A percentile compares a stretch with the other conserved stretches of the same genome.
Evolutionary conservation across 495 filamentous ascomycete genomes (phyloP).

Genomic region (Podospora tetraspora): DNA sequence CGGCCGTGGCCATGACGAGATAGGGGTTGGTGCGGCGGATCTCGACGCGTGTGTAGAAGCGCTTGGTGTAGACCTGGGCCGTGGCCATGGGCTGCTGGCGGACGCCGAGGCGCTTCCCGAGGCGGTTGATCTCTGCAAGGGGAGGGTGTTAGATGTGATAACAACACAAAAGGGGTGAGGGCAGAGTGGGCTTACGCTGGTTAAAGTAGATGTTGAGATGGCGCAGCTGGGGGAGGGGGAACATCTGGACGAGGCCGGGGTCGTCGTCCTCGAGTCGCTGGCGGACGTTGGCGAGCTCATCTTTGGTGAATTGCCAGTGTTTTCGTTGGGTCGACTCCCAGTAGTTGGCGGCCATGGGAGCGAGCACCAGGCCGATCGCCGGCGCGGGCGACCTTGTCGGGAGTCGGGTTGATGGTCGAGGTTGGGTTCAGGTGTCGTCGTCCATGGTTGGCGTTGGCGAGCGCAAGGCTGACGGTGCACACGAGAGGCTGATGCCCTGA

Average conservation of each 20-base stretch:
- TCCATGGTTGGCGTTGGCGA: neutral
- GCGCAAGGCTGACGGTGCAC: constrained; percentile 3
- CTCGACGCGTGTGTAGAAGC: constrained; percentile 88
- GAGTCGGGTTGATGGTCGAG: neutral
- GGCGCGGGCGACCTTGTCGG: neutral
- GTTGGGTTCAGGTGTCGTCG: neutral
- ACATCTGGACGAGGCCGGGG: constrained; percentile 63
- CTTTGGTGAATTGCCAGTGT: constrained; percentile 84
- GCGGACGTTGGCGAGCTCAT: constrained; percentile 67
- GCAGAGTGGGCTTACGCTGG: constrained; percentile 56
- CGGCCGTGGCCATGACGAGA: constrained; percentile 79
- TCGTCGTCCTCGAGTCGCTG: constrained; percentile 69
- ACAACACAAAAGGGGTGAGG: neutral
- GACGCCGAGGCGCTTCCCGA: constrained; percentile 72
- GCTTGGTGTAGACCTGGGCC: constrained; percentile 87
- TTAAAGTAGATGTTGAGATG: constrained; percentile 90
- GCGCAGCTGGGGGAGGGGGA: constrained; percentile 72
- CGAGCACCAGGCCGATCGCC: neutral
- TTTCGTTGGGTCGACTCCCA: constrained; percentile 90
- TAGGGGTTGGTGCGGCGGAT: constrained; percentile 92
- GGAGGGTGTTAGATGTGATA: neutral
- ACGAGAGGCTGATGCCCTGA: neutral
- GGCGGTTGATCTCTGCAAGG: constrained; percentile 64
- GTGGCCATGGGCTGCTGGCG: constrained; percentile 92
- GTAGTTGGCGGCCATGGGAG: constrained; percentile 85